Evolutionary conservation across 2,329 filamentous ascomycete species (phyloP), one percentile per base, ranked within the genome.

Genomic region (Thermothelomyces thermophilus): DNA sequence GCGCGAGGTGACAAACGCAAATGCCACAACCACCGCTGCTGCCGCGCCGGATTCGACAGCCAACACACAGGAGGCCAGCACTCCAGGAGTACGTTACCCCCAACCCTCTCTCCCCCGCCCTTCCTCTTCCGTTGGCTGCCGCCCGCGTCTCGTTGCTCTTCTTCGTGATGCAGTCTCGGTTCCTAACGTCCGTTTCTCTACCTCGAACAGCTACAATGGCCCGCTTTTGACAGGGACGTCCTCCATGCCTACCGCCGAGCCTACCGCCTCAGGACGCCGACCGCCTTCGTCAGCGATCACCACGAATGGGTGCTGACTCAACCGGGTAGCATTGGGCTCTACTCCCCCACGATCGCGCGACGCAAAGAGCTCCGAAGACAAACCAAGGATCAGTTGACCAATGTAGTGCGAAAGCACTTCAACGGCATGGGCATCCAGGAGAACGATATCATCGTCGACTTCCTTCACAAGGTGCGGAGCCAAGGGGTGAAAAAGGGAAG

Each of bases 371-470:
- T 82, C 60, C 72, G 83, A 46, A 75, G 84, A 48, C 82, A 90
- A 63, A 79, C 77, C 60, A 86, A 86, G 63, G 83, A 88, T 33
- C 78, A 86, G 57, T 72, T 94, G 48, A 84, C 85, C 8, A 75
- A 82, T 57, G 76, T 80, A 1, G 84, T 90, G 42, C 76, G 87
- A 56, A 90, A 89, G 65, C 86, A 93, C 68, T 93, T 93, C 70
- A 93, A 93, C 63, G 82, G 80, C 30, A 75, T 87, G 57, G 85
- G 84, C 14, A 80, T 91, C 35, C 84, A 83, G 56, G 88, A 94
- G 70, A 89, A 84, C 63, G 87, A 93, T 60, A 83, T 90, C 57
- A 85, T 93, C 50, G 85, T 90, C 50, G 85, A 87, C 56, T 81
- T 89, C 63, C 73, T 90, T 54, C 87, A 88, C 73, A 86, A 82